These are phyloP conservation scores for Cyclanthera cordifolia DNA, from an alignment of 306 rosid species.

Conservation along the genomic window DNA sequence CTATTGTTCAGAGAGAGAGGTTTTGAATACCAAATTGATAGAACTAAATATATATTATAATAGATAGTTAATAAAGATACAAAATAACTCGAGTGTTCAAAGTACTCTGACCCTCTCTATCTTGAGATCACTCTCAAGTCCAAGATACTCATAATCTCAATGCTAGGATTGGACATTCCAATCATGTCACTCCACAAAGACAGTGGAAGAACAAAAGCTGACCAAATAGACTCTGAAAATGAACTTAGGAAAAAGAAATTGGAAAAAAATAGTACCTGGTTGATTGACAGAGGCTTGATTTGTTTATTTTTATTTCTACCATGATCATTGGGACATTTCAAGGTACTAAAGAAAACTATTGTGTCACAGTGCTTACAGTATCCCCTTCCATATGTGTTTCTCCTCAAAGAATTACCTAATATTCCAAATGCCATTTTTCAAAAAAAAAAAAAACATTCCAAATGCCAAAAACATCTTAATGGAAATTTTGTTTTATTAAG, in stretches of 20 bases:
- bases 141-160: no score
- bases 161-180: no score
- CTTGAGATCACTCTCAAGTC: no score
- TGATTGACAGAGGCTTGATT: constrained; percentile 39
- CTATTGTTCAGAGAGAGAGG: neutral
- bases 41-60: no score
- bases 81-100: no score
- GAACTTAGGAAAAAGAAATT: neutral
- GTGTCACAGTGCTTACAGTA: constrained; percentile 56
- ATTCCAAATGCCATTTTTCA: constrained; percentile 11
- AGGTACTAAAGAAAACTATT: constrained; percentile 55
- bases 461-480: neutral
- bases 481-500: neutral
- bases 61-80: no score
- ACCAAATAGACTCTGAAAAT: neutral
- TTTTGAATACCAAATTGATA: neutral
- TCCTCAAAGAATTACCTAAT: constrained; percentile 42
- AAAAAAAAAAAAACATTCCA: no score
- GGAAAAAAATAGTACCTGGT: constrained; percentile 38
- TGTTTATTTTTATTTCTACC: constrained; percentile 26
- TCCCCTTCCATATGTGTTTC: constrained; percentile 47
- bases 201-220: neutral
- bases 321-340: constrained; percentile 42
- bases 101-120: no score
- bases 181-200: neutral